Base-by-base conservation (phyloP, 441 rosid genomes). In the Codiaeum variegatum region DNA sequence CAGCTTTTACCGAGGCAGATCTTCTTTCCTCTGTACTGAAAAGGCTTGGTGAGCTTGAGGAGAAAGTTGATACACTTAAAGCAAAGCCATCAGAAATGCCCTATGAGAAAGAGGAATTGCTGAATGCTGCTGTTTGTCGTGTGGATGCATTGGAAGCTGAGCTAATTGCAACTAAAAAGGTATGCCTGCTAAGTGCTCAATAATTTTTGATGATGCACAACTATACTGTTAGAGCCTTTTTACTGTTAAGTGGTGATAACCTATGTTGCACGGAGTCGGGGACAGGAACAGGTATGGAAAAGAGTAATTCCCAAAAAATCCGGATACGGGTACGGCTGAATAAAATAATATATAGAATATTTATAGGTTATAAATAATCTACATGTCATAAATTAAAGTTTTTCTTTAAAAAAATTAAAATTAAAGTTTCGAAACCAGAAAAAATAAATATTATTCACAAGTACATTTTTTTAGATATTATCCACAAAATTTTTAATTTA, bases 121-220 rank as follows among this genome's bases (percentile, higher is more conserved):
- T 96, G 66, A 91, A 89, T 82, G 97, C 97, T 65, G 97, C 98
- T 13, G 97, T 91, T 13, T 93, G 96, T 76, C 94, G 97, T 12
- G 98, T 96, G 73, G 97, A 96, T 78, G 99, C 98, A 61, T 81
- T 96, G 51, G 99, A 96, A 86, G 97, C 98, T 56, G 99, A 96
- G 85, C 91, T 96, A 32, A 91, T 93, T 79, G 87, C 97, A 67
- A 91, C 99, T 49, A 96, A 96, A 76, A 90, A 96, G 99, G 99
- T 93, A 69, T n/a, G 11, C 4, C 40, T 40, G 16, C 71, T 29
- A 19, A 32, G 15, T 59, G n/a, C 23, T 13, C 31, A 61, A 59
- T 13, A 13, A 66, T 56, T 31, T 1, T 10, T 59, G 55, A 26
- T 24, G 63, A 58, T 60, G 44, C 23, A 11, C 44, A 31, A 28